Base-by-base conservation (phyloP, 768 basidiomycete genomes). In the Suillus ampliporus region DNA sequence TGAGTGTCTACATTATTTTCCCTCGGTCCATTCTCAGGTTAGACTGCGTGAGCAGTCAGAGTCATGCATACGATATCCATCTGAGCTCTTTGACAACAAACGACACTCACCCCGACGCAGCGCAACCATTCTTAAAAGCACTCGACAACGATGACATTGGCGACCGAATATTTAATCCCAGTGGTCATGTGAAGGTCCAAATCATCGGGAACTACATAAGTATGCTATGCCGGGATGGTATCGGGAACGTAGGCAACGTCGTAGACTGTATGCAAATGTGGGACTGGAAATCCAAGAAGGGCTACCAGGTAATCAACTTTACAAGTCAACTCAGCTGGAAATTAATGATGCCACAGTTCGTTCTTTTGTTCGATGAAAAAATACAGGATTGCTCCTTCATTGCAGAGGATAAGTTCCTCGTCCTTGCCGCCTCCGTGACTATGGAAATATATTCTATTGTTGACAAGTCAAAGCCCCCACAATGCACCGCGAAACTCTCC, bases 341-440 rank as follows among this genome's bases (percentile, higher is more conserved):
- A 52, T 7, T n/a, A 11, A 26, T 37, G 5, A 34, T 57, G 40
- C 51, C 50, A 17, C 57, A 84, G 83, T 83, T 79, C 63, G 68
- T 72, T 11, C 72, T 85, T 72, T 70, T 72, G n/a, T 75, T 79
- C 21, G 64, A 67, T 28, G 72, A 78, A 1, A 82, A 80, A 4
- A 84, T 86, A 43, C 83, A 84, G 63, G 85, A 87, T 61, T 86
- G 86, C 62, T 81, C 79, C 0, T 84, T 86, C 64, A 71, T 86
- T 19, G 78, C 81, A 2, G 72, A 76, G 23, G 71, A 79, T 35
- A 74, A 79, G 0, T 83, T 85, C 60, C 77, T 86, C 48, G 69
- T 86, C 23, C 81, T 83, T 31, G 74, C 79, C 3, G 81, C 83
- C 6, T 74, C 74, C 10, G 84, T 83, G 1, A 73, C 70, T 61